These are phyloP conservation scores for Apiospora rasikravindrae DNA, from an alignment of 2,329 filamentous ascomycete genomes.

Conservation along the genomic window DNA sequence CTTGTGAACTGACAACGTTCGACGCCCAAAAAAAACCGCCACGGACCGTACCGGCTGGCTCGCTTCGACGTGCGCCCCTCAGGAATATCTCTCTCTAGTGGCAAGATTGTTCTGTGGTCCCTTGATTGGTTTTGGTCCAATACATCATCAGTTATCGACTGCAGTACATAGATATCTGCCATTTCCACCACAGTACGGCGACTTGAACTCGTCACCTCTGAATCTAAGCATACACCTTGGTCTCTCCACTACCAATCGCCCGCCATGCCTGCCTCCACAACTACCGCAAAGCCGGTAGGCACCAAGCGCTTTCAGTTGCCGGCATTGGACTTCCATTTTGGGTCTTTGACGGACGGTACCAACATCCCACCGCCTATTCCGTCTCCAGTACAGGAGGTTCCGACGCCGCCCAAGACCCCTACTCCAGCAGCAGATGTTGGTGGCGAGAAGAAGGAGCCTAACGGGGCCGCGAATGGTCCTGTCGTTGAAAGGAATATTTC, in stretches of 20 bases:
- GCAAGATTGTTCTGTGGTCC: constrained; percentile 3
- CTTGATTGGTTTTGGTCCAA: not conserved
- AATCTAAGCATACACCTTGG: not conserved
- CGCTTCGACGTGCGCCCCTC: constrained; percentile 10
- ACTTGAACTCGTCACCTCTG: not conserved
- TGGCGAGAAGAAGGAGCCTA: constrained; percentile 32
- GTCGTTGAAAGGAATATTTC: constrained; percentile 42
- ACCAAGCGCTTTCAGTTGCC: constrained; percentile 59
- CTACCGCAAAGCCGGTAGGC: constrained; percentile 1
- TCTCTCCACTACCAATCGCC: not conserved
- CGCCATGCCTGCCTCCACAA: constrained; percentile 14
- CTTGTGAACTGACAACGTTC: constrained; percentile 12
- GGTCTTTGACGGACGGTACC: constrained; percentile 65
- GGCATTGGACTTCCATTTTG: constrained; percentile 62
- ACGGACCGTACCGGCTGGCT: not conserved
- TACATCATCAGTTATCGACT: not conserved
- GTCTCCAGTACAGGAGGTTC: constrained; percentile 56
- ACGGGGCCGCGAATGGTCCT: constrained; percentile 47
- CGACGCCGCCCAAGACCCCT: constrained; percentile 48
- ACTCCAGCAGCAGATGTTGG: constrained; percentile 25
- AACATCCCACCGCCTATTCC: constrained; percentile 63
- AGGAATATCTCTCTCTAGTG: constrained; percentile 14
- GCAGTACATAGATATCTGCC: not conserved
- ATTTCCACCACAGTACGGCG: not conserved
- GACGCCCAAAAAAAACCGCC: constrained; percentile 15